Evolutionary conservation across 176 grass and related monocot genomes (phyloP), one percentile per base, ranked within the genome.

Genomic region (Pontederia crassipes): DNA sequence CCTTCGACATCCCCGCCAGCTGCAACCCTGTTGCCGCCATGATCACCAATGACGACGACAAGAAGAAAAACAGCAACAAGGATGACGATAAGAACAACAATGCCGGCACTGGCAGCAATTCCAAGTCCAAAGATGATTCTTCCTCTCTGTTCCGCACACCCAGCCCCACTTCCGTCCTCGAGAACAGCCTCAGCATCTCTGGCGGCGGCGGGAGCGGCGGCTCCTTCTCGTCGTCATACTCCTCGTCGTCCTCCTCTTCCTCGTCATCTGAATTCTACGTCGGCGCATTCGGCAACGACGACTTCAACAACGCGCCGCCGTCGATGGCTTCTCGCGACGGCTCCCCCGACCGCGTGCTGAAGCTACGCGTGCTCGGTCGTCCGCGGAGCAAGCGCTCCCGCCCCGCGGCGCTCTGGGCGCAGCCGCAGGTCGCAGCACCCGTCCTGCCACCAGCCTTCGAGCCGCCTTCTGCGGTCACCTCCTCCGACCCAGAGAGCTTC

Each of bases 101-200:
- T 75, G 12, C 67, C 78, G 45, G 75, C 78, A 58, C 15, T 26
- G 13, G 15, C 65, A 27, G 55, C 77, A 69, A 79, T 74, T 20
- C 70, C 62, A 8, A 60, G 35, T 76, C 62, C 65, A 63, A 69
- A 9, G 61, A 78, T 16, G 75, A 73, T 4, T 59, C 16, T n/a
- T 57, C 17, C 46, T 56, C 54, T 50, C 61, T 88, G 55, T 91
- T 97, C 71, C 82, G 87, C 28, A 88, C 78, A 72, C 83, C 78
- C 52, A 97, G 92, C 75, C 92, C 92, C 9, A 83, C 81, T 17
- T 98, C 93, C 26, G 87, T 89, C 20, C 84, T 98, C 51, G 93
- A 81, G 76, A 73, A 79, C 51, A 74, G 17, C 78, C 62, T 74
- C 59, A 80, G 74, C 58, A 78, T 61, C 65, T 45, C 14, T 3